Conservation (phyloP, 2,329 filamentous ascomycete genomes). For the Fusarium nodosum region DNA sequence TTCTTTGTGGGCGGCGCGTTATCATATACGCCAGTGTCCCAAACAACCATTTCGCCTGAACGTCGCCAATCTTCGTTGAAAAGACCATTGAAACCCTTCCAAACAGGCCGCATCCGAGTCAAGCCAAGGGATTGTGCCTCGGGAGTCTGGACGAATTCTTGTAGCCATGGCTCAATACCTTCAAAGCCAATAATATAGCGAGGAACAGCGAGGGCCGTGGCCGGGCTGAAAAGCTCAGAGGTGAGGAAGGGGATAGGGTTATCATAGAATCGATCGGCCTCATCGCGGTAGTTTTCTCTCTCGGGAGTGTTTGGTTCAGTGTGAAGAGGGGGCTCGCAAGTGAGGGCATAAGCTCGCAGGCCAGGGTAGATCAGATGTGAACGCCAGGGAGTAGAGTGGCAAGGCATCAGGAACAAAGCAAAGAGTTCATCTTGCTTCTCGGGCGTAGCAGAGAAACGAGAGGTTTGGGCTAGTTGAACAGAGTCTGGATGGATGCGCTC, state of each 20-base stretch:
- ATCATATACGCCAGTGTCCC: conserved; percentile 63
- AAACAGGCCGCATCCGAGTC: conserved; percentile 60
- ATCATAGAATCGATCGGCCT: conserved; percentile 92
- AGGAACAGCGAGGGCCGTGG: conserved; percentile 55
- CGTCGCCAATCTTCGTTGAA: conserved; percentile 74
- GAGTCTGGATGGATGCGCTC: conserved; percentile 65
- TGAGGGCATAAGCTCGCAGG: conserved; percentile 85
- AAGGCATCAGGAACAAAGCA: conserved; percentile 91
- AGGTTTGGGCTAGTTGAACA: conserved; percentile 40
- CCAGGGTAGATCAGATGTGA: conserved; percentile 83
- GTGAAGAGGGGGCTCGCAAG: conserved; percentile 89
- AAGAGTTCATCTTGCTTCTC: conserved; percentile 63
- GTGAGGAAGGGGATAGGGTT: conserved; percentile 69
- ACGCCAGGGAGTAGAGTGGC: conserved; percentile 96
- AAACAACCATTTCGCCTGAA: conserved; percentile 69
- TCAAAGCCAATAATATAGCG: conserved; percentile 73
- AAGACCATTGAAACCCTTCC: conserved; percentile 71
- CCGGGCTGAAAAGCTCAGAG: conserved; percentile 61
- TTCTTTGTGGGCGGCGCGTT: conserved; percentile 15
- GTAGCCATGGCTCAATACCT: conserved; percentile 65
- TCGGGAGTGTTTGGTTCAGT: conserved; percentile 70
- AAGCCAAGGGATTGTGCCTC: conserved; percentile 59
- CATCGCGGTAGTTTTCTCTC: conserved; percentile 81
- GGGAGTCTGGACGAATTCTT: conserved; percentile 59
- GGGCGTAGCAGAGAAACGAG: conserved; percentile 48